phyloP scores from a whole-genome alignment of 164 flowering plant species.

The Vitis riparia region DNA sequence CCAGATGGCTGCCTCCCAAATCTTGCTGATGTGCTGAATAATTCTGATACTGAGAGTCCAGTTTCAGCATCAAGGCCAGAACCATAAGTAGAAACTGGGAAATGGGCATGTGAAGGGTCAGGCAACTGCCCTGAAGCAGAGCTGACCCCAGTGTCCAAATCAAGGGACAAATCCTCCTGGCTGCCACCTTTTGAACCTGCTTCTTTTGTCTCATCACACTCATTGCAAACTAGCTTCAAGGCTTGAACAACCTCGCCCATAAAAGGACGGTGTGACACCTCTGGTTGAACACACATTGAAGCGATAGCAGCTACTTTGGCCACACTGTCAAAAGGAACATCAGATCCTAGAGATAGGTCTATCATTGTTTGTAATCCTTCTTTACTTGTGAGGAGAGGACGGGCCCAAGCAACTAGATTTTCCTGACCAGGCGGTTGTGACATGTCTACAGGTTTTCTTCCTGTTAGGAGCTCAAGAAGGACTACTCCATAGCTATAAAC shows the following conservation, averaged over 20 bases:
- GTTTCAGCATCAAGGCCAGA: conserved; percentile 42
- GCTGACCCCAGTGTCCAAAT: conserved; percentile 35
- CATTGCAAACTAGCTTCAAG: conserved; percentile 76
- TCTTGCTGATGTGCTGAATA: conserved; percentile 46
- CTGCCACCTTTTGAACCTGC: conserved; percentile 40
- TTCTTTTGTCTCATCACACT: conserved; percentile 62
- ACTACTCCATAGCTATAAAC: conserved; percentile 98
- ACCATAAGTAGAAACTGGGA: conserved; percentile 28
- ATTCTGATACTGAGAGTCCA: conserved; percentile 51
- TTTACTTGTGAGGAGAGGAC: conserved; percentile 76
- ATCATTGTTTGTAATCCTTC: conserved; percentile 65
- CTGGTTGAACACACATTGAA: conserved; percentile 96
- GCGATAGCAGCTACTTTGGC: conserved; percentile 97
- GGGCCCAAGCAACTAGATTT: conserved; percentile 87
- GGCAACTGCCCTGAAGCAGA: conserved; percentile 35
- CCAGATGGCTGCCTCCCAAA: conserved; percentile 39
- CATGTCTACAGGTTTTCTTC: conserved; percentile 95
- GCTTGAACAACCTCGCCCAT: conserved; percentile 99
- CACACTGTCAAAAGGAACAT: conserved; percentile 59
- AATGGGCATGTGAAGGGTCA: conserved; percentile 28
- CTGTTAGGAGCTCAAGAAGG: conserved; percentile 89
- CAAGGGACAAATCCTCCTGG: conserved; percentile 47
- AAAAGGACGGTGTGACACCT: conserved; percentile 94
- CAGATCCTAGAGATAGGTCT: conserved; percentile 64
- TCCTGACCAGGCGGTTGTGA: conserved; percentile 84